Conservation (phyloP, 805 yeast species). For the Lipomyces yamanashiensis region DNA sequence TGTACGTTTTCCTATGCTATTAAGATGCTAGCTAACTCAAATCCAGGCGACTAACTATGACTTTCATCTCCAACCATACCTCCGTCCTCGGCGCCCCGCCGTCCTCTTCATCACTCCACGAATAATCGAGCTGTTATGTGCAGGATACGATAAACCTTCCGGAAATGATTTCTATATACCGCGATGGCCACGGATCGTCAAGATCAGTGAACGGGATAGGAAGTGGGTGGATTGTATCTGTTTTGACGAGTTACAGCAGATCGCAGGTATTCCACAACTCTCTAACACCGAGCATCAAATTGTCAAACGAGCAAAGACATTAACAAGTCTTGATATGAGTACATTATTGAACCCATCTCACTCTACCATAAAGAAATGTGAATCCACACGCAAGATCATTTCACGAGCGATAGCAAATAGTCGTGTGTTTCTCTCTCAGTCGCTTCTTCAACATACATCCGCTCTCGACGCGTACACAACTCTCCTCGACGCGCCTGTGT, state of each 20-base stretch:
- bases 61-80: not conserved
- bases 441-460: too few relatives aligned
- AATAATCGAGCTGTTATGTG: constrained; percentile 20
- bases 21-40: not conserved
- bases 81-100: not conserved
- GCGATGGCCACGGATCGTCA: constrained; percentile 32
- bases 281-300: not conserved
- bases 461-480: too few relatives aligned
- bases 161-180: constrained; percentile 14
- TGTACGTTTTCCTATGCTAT: not conserved
- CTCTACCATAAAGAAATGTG: not conserved
- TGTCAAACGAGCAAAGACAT: constrained; percentile 11
- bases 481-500: too few relatives aligned
- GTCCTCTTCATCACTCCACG: constrained; percentile 13
- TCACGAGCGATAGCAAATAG: not conserved
- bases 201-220: constrained; percentile 18
- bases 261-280: not conserved
- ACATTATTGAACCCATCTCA: not conserved
- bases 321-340: constrained; percentile 12
- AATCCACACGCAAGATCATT: not conserved
- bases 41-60: not conserved
- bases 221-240: constrained; percentile 15
- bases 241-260: constrained; percentile 22
- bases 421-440: too few relatives aligned
- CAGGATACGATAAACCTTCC: constrained; percentile 29